A percentile compares a stretch with the other conserved stretches of the same genome.
Conservation (phyloP, 192 early-diverging fungal species). For the Coemansia sp. region DNA sequence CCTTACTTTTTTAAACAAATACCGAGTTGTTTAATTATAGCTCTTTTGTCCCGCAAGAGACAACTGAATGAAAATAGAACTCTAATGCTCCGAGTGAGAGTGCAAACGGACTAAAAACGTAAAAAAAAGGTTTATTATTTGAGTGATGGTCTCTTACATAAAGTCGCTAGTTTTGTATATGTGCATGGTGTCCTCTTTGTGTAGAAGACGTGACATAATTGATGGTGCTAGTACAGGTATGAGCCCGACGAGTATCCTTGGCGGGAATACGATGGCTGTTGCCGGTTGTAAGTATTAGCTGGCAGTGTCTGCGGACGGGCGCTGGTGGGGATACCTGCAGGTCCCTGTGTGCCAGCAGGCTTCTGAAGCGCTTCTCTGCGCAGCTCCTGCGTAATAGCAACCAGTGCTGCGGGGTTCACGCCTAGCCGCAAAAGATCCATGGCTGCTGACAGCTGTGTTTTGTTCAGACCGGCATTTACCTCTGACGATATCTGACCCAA, state of each 20-base stretch:
- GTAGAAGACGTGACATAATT: no score
- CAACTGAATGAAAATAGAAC: no score
- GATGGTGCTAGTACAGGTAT: constrained; percentile 7
- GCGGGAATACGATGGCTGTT: background rate
- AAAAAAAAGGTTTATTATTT: no score
- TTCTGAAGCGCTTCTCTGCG: constrained; percentile 25
- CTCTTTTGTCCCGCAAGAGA: no score
- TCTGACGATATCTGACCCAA: constrained; percentile 37
- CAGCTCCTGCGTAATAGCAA: constrained; percentile 51
- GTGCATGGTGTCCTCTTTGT: no score
- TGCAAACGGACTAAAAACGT: no score
- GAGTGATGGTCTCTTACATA: no score
- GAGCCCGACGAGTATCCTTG: background rate
- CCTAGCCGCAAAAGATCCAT: constrained; percentile 44
- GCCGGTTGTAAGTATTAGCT: background rate
- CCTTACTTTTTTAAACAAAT: background rate
- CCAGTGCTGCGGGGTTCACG: constrained; percentile 43
- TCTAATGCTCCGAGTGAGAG: no score
- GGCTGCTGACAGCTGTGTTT: constrained; percentile 40
- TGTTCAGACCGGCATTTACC: constrained; percentile 40
- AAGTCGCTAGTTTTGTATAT: no score
- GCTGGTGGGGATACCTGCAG: background rate
- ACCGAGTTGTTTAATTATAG: no score
- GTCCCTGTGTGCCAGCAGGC: background rate
- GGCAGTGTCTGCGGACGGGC: constrained; percentile 2